Evolutionary conservation across 768 basidiomycete genomes (phyloP).

Genomic region (Boletus bicolor): DNA sequence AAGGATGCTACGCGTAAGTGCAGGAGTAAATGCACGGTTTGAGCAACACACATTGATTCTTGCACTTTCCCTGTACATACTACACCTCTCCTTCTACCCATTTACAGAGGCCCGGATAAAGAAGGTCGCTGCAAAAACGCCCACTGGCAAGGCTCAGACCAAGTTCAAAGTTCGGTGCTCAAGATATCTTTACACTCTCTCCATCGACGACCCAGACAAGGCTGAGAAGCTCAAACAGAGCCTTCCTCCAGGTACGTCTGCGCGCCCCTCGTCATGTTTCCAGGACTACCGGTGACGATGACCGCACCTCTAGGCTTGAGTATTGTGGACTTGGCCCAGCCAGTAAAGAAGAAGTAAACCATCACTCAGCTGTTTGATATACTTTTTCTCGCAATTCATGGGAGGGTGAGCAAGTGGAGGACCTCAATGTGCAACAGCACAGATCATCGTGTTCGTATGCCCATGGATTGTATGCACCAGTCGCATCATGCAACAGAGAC

Average conservation of each 20-base stretch:
- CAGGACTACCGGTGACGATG: background rate
- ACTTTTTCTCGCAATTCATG: constrained; percentile 1
- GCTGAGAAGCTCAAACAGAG: constrained; percentile 96
- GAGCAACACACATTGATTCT: constrained; percentile 1
- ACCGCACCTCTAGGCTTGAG: constrained; percentile 52
- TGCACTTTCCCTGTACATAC: background rate
- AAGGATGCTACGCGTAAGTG: constrained; percentile 94
- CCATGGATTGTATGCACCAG: constrained; percentile 18
- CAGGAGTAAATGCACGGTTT: background rate
- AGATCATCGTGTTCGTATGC: constrained; percentile 22
- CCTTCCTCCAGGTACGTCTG: constrained; percentile 83
- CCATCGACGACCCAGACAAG: constrained; percentile 94
- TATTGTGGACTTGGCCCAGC: constrained; percentile 62
- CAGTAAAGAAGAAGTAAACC: constrained; percentile 68
- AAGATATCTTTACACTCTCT: constrained; percentile 95
- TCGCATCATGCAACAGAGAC: constrained; percentile 16
- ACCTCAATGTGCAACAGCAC: constrained; percentile 4
- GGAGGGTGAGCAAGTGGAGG: background rate
- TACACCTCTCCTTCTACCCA: background rate
- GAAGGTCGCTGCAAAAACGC: constrained; percentile 71
- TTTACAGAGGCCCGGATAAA: constrained; percentile 94
- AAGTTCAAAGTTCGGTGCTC: constrained; percentile 99
- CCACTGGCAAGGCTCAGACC: constrained; percentile 74
- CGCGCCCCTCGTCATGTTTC: background rate
- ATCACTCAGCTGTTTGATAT: constrained; percentile 2